Evolutionary conservation across 768 basidiomycete genomes (phyloP), one percentile per base, ranked within the genome.

Genomic region (Paxillus involutus): DNA sequence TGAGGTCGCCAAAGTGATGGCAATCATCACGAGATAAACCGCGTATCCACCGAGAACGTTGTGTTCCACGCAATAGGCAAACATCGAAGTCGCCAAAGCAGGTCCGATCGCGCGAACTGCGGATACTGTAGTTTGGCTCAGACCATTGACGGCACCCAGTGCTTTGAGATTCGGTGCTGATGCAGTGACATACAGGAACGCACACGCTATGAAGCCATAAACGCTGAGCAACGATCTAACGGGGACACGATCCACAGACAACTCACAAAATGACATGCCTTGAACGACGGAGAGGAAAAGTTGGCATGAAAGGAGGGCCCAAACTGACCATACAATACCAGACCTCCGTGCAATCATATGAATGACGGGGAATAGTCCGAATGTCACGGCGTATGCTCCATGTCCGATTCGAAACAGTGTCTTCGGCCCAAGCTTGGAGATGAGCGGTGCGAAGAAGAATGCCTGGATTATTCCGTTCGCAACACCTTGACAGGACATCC

Each of bases 131-230:
- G 75, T 77, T 61, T 79, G 79, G 46, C 75, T 70, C 29, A 81
- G 63, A 3, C 86, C 87, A 61, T 88, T 88, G 36, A 83, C 82
- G 9, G 85, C 78, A 8, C 88, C 86, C 13, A 89, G 78, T 54
- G 9, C 71, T 71, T 50, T 73, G 76, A 42, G 75, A 77, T 33
- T 33, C 0, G 87, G 86, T 0, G 87, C 73, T 14, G 84, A 74
- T 14, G 81, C 80, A 21, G 80, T 76, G 58, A 90, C 83, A 63
- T 81, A 84, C 56, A 89, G 85, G 70, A 86, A 88, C 39, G 86
- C 82, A 26, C 59, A 82, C 8, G 84, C 86, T 87, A 49, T 6
- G 33, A 43, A 9, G 19, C 33, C 29, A 14, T 14, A 7, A 33
- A 11, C 14, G 24, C 36, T 17, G 4, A 29, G 11, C 9, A 17